Conservation (phyloP, 208 protist species). For the Trypanosomatidae sp. region DNA sequence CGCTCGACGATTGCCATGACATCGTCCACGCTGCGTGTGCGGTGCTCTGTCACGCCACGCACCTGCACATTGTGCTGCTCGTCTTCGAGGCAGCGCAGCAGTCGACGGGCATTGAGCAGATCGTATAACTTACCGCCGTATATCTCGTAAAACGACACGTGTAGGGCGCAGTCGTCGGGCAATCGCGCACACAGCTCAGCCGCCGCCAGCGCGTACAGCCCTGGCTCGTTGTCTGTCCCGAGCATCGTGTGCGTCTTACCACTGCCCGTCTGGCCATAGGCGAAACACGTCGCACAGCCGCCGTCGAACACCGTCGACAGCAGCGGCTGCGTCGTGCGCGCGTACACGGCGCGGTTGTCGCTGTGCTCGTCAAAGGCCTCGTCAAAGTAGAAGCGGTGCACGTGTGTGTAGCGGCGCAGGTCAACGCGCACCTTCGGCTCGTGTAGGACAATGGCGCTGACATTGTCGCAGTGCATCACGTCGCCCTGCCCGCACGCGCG, state of each 20-base stretch:
- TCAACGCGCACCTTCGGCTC: constrained; percentile 92
- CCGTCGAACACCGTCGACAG: constrained; percentile 60
- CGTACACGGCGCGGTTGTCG: constrained; percentile 84
- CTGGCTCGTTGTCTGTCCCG: constrained; percentile 41
- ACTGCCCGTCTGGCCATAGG: constrained; percentile 87
- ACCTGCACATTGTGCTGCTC: constrained; percentile 53
- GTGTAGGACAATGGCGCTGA: constrained; percentile 43
- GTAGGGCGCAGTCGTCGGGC: constrained; percentile 11
- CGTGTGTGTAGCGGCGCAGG: constrained; percentile 91
- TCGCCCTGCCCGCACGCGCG: constrained; percentile 42
- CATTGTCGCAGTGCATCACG: constrained; percentile 66
- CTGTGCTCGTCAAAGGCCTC: constrained; percentile 87
- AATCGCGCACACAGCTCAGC: constrained; percentile 60
- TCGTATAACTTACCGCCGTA: constrained; percentile 71
- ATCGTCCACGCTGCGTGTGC: constrained; percentile 24
- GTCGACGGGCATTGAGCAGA: constrained; percentile 54
- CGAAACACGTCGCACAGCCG: constrained; percentile 65
- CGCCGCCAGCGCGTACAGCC: constrained; percentile 53
- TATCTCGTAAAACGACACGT: constrained; percentile 74
- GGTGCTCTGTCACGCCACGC: constrained; percentile 43
- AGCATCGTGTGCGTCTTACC: constrained; percentile 90
- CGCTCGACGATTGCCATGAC: constrained; percentile 63
- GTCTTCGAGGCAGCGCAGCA: constrained; percentile 45
- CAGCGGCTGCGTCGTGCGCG: constrained; percentile 52
- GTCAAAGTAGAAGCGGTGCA: constrained; percentile 94